A percentile compares a stretch with the other conserved stretches of the same genome.
phyloP scores from a whole-genome alignment of 805 yeast genomes.

The Candida chauliodis region DNA sequence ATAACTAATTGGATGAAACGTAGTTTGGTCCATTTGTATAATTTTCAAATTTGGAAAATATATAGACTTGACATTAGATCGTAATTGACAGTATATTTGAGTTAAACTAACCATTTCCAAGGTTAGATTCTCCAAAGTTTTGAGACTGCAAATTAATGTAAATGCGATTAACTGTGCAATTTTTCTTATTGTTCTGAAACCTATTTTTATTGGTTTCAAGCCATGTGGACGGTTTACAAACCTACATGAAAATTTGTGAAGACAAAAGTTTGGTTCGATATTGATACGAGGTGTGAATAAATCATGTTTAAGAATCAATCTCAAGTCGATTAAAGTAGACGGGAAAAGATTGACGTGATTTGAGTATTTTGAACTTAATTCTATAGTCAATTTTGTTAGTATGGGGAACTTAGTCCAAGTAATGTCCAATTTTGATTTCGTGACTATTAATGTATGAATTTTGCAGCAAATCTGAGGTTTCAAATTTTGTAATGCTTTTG shows the following conservation, averaged over 20 bases:
- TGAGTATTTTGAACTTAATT: background rate
- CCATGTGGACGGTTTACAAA: background rate
- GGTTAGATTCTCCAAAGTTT: background rate
- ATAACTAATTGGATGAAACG: conserved; percentile 1
- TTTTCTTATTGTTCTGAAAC: no score
- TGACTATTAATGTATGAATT: background rate
- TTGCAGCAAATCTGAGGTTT: background rate
- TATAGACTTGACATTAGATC: background rate
- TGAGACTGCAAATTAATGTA: background rate
- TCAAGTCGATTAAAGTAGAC: conserved; percentile 4
- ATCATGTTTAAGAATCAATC: background rate
- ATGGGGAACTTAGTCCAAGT: conserved; percentile 2
- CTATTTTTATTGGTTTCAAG: no score
- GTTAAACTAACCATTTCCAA: conserved; percentile 4
- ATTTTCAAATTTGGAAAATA: conserved; percentile 17
- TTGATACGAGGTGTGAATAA: background rate
- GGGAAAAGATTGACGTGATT: conserved; percentile 1
- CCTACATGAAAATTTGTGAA: background rate
- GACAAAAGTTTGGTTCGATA: background rate
- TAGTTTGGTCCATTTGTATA: conserved; percentile 20
- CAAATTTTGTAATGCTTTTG: conserved; percentile 1
- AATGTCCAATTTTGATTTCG: background rate
- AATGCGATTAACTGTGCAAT: no score
- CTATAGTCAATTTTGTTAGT: background rate
- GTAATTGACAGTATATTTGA: conserved; percentile 1